Evolutionary conservation across 2,329 filamentous ascomycete genomes (phyloP).

Genomic region (Colletotrichum sojae): DNA sequence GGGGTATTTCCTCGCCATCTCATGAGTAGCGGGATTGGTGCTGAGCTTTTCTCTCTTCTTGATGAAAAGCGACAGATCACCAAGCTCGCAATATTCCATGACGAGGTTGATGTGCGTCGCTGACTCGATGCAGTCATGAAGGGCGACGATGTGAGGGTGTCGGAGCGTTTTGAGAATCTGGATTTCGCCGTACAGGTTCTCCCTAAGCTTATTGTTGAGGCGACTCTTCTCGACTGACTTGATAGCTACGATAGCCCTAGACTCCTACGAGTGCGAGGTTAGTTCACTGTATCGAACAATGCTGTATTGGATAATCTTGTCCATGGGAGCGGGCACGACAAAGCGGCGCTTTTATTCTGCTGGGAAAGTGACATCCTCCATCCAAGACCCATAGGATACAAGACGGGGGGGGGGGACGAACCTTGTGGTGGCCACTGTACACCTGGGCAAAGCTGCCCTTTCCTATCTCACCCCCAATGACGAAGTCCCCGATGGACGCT

Average conservation of each 20-base stretch:
- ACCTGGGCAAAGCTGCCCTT: constrained; percentile 98
- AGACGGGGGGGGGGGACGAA: constrained; percentile 59
- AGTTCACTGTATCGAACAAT: background rate
- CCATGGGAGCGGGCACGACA: no score
- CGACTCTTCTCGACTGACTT: constrained; percentile 94
- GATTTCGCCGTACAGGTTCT: constrained; percentile 96
- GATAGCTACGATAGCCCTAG: constrained; percentile 89
- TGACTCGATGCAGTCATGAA: constrained; percentile 94
- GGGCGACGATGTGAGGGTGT: constrained; percentile 95
- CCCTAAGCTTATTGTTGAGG: constrained; percentile 95
- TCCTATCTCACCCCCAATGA: constrained; percentile 89
- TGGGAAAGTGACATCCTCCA: background rate
- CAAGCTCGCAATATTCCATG: constrained; percentile 98
- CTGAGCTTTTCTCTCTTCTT: constrained; percentile 89
- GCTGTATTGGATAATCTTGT: no score
- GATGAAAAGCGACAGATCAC: constrained; percentile 95
- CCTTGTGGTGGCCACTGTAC: constrained; percentile 88
- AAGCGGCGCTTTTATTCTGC: no score
- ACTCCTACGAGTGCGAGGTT: constrained; percentile 67
- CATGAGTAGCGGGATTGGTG: constrained; percentile 84
- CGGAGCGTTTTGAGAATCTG: constrained; percentile 93
- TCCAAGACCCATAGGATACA: background rate
- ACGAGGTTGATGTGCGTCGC: constrained; percentile 92
- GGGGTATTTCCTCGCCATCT: constrained; percentile 95
- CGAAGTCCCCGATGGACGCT: constrained; percentile 77